A percentile compares a stretch with the other conserved stretches of the same genome.
These are phyloP conservation scores for Linderniella brevidens DNA, from an alignment of 257 asterid species.

Conservation along the genomic window DNA sequence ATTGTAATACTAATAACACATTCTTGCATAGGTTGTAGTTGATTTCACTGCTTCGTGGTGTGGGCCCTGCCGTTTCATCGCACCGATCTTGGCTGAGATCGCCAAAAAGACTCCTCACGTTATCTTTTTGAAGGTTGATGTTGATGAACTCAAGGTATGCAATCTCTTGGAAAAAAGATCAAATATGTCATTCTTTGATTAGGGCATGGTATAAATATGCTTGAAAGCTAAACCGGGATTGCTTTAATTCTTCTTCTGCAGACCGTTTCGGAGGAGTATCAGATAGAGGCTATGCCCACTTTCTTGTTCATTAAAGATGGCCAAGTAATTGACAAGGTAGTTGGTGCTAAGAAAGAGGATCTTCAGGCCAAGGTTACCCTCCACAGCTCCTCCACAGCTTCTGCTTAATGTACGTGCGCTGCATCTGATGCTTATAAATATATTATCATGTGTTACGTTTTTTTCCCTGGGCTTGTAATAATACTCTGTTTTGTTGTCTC, in stretches of 20 bases:
- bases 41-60: slow-evolving; percentile 98
- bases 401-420: too few relatives aligned
- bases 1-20: too few relatives aligned
- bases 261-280: slow-evolving; percentile 72
- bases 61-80: slow-evolving; percentile 78
- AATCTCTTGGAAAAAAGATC: too few relatives aligned
- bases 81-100: slow-evolving; percentile 74
- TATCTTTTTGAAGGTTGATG: slow-evolving; percentile 75
- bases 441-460: too few relatives aligned
- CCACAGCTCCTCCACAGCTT: too few relatives aligned
- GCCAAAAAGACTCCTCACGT: slow-evolving; percentile 66
- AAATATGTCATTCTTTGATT: not conserved
- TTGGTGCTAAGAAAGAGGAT: slow-evolving; percentile 79
- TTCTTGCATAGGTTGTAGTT: slow-evolving; percentile 83
- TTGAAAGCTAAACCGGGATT: too few relatives aligned
- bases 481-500: too few relatives aligned
- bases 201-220: not conserved
- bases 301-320: slow-evolving; percentile 71
- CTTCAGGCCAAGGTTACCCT: slow-evolving; percentile 29
- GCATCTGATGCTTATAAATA: too few relatives aligned
- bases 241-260: slow-evolving; percentile 14
- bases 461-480: too few relatives aligned
- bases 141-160: slow-evolving; percentile 68
- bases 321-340: slow-evolving; percentile 45
- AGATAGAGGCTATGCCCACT: slow-evolving; percentile 91